phyloP scores from a whole-genome alignment of 257 asterid species.

The Primulina eburnea region DNA sequence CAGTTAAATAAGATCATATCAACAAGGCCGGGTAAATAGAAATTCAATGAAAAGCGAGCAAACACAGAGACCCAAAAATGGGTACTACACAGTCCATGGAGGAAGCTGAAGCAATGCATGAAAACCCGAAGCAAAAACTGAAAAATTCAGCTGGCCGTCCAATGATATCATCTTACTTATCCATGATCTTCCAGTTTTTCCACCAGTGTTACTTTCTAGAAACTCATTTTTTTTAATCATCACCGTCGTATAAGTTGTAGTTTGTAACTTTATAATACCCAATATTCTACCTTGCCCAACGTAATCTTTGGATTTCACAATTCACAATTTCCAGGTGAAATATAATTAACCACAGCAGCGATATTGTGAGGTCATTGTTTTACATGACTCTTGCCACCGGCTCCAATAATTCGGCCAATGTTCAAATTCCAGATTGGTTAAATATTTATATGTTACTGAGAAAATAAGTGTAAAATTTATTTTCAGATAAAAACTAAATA shows the following conservation, averaged over 20 bases:
- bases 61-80: not conserved
- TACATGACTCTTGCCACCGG: not conserved
- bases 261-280: not conserved
- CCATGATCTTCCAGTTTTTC: not conserved
- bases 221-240: not conserved
- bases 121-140: not conserved
- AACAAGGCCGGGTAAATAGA: not conserved
- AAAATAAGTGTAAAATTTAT: not conserved
- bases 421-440: not conserved
- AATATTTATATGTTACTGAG: not conserved
- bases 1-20: too few species aligned
- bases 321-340: not conserved
- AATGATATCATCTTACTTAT: not conserved
- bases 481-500: constrained; percentile 3
- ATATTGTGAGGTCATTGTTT: not conserved
- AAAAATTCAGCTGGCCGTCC: not conserved
- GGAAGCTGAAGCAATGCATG: not conserved
- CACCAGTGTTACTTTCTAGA: not conserved
- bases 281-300: not conserved
- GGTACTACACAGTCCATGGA: not conserved
- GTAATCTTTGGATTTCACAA: not conserved
- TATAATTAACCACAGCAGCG: not conserved
- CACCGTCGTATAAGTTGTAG: not conserved
- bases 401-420: not conserved
- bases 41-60: not conserved